These are phyloP conservation scores for Pseudogymnoascus verrucosus DNA, from an alignment of 2,329 filamentous ascomycete genomes.

Conservation along the genomic window DNA sequence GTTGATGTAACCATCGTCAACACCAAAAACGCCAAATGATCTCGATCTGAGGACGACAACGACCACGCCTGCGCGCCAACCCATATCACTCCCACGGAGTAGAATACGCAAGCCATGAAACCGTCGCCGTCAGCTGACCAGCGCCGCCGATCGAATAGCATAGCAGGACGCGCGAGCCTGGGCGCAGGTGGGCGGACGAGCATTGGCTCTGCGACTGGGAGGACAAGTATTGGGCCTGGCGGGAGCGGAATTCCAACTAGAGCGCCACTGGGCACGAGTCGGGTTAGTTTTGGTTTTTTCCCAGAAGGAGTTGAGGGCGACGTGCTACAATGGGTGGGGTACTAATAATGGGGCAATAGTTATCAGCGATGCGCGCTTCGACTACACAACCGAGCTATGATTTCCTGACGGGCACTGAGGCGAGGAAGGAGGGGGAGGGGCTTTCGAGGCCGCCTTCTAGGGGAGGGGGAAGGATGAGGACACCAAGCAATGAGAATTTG, in stretches of 20 bases:
- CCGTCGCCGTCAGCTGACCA: not conserved
- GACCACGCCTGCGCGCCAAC: not conserved
- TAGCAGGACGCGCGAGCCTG: slow-evolving; percentile 1
- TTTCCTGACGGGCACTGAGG: slow-evolving; percentile 46
- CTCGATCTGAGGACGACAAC: not conserved
- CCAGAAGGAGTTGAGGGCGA: not conserved
- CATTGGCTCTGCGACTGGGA: not conserved
- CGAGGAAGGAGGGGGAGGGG: slow-evolving; percentile 21
- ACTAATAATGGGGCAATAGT: slow-evolving; percentile 18
- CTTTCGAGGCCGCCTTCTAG: slow-evolving; percentile 28
- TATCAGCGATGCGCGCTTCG: slow-evolving; percentile 41
- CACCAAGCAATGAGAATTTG: slow-evolving; percentile 38
- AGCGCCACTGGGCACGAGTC: not conserved
- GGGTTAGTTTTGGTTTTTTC: not conserved
- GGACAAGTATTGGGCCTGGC: not conserved
- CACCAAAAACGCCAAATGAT: slow-evolving; percentile 3
- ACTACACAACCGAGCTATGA: slow-evolving; percentile 49
- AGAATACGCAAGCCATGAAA: not conserved
- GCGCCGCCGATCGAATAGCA: not conserved
- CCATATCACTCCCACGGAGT: not conserved
- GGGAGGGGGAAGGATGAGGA: slow-evolving; percentile 24
- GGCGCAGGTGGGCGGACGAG: not conserved
- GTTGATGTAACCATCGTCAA: slow-evolving; percentile 8
- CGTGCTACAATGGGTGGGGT: not conserved
- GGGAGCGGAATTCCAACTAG: not conserved